Evolutionary conservation across 1,284 basidiomycete genomes (phyloP).

Genomic region (Malassezia nana): DNA sequence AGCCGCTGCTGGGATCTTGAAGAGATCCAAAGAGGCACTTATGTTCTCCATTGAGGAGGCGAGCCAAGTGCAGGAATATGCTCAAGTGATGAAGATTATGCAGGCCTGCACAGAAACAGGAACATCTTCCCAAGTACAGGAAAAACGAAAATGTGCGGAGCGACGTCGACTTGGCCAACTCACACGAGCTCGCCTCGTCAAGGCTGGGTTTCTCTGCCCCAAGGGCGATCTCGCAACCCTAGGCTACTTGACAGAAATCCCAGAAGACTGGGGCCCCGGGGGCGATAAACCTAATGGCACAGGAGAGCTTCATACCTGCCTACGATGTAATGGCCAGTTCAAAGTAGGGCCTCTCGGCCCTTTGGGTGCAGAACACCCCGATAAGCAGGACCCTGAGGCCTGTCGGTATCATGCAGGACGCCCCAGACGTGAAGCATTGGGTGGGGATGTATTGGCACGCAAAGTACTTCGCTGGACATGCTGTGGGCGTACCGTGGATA

Average conservation of each 20-base stretch:
- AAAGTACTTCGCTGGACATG: conserved; percentile 34
- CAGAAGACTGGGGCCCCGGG: conserved; percentile 24
- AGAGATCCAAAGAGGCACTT: conserved; percentile 18
- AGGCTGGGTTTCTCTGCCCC: conserved; percentile 29
- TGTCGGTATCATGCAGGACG: conserved; percentile 30
- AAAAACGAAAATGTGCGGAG: conserved; percentile 20
- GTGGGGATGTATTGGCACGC: background rate
- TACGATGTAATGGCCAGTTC: conserved; percentile 32
- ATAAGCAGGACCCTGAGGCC: conserved; percentile 22
- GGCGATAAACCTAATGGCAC: conserved; percentile 20
- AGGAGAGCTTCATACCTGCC: conserved; percentile 32
- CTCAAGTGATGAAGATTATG: background rate
- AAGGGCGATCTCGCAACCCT: conserved; percentile 23
- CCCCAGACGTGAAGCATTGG: conserved; percentile 22
- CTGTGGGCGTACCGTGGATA: conserved; percentile 31
- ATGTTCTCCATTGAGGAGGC: conserved; percentile 12
- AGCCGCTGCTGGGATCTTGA: conserved; percentile 27
- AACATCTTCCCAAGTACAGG: conserved; percentile 23
- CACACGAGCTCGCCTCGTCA: conserved; percentile 19
- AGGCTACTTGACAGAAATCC: conserved; percentile 26
- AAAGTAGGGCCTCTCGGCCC: conserved; percentile 27
- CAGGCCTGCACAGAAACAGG: conserved; percentile 30
- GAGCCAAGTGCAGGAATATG: conserved; percentile 1
- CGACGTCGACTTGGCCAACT: conserved; percentile 20
- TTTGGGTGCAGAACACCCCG: conserved; percentile 5